Conservation (phyloP, 1,284 basidiomycete species). For the Moesziomyces parantarcticus region DNA sequence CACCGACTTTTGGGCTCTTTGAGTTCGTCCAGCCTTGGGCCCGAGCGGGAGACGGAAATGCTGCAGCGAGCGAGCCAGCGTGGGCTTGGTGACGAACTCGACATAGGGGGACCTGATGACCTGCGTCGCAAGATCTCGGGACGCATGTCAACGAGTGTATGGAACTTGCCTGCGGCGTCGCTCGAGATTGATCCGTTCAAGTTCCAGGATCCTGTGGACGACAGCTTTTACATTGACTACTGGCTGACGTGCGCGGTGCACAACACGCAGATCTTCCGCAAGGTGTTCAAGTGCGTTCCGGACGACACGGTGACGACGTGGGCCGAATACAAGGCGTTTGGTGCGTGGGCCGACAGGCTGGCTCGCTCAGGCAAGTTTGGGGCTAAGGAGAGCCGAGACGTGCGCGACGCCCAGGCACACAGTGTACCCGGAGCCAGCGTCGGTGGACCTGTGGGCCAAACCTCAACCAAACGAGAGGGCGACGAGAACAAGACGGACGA, state of each 20-base stretch:
- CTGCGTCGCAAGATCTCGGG: conserved; percentile 30
- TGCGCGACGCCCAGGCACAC: conserved; percentile 44
- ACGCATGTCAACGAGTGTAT: conserved; percentile 52
- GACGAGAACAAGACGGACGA: conserved; percentile 5
- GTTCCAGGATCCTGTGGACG: conserved; percentile 57
- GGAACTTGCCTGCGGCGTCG: conserved; percentile 40
- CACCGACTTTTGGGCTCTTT: conserved; percentile 27
- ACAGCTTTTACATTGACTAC: conserved; percentile 58
- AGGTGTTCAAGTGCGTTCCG: conserved; percentile 65
- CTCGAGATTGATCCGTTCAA: conserved; percentile 50
- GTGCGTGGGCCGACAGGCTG: conserved; percentile 54
- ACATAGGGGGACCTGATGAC: conserved; percentile 21
- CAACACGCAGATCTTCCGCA: conserved; percentile 65
- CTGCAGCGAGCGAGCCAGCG: conserved; percentile 28
- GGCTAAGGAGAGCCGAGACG: conserved; percentile 25
- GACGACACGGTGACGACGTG: conserved; percentile 66
- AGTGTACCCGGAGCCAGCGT: conserved; percentile 47
- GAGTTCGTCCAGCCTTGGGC: conserved; percentile 21
- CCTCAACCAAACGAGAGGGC: conserved; percentile 1
- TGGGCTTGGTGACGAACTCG: conserved; percentile 10
- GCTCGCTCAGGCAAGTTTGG: conserved; percentile 44
- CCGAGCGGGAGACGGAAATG: conserved; percentile 35
- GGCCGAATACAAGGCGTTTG: conserved; percentile 63
- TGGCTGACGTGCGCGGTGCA: conserved; percentile 62
- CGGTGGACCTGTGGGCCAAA: conserved; percentile 32